phyloP scores from a whole-genome alignment of 257 asterid species.

The Petunia secreta region DNA sequence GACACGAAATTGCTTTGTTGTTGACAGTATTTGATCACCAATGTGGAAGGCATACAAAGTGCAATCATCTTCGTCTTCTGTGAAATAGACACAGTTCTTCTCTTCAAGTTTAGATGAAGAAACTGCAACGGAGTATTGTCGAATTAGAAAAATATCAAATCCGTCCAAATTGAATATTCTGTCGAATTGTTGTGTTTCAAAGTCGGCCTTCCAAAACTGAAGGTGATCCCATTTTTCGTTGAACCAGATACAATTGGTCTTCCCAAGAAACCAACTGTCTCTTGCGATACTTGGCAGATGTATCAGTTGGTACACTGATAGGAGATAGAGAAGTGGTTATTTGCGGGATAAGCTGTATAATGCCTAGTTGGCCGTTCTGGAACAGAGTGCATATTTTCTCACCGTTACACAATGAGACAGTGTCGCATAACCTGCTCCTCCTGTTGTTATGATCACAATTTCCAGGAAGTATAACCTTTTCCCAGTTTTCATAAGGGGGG shows the following conservation, averaged over 20 bases:
- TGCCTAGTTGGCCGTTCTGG: neutral
- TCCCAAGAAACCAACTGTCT: neutral
- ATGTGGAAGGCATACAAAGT: neutral
- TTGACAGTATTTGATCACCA: no score
- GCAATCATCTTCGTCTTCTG: no score
- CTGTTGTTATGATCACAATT: no score
- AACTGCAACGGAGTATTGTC: no score
- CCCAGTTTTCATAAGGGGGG: neutral
- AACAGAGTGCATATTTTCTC: neutral
- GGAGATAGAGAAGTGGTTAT: neutral
- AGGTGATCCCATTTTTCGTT: neutral
- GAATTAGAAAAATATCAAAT: no score
- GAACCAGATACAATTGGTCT: no score
- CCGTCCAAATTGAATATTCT: neutral
- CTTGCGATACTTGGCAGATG: no score
- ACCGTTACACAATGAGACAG: neutral
- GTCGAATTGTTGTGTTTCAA: no score
- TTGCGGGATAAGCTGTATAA: neutral
- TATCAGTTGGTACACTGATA: neutral
- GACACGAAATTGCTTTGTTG: no score
- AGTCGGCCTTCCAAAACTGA: neutral
- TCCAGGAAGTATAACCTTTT: neutral
- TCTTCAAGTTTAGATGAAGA: no score
- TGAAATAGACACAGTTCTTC: neutral
- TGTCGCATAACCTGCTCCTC: neutral